These are phyloP conservation scores for Solanum chacoense DNA, from an alignment of 305 asterid genomes.

Conservation along the genomic window DNA sequence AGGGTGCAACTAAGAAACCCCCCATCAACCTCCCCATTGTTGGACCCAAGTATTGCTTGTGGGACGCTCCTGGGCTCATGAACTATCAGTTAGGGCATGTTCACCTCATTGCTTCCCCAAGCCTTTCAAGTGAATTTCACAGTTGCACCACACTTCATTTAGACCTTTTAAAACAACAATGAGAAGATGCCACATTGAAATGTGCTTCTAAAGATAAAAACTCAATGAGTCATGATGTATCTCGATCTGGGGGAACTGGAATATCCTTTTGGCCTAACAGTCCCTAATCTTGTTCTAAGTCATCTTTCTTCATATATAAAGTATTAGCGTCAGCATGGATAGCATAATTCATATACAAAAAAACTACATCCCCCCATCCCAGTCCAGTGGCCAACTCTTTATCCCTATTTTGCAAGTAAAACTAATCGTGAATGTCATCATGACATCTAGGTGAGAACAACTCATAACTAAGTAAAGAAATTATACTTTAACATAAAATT, in stretches of 20 bases:
- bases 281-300: neutral
- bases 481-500: neutral
- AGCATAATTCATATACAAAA: neutral
- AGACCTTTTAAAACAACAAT: neutral
- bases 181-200: neutral
- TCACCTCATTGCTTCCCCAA: neutral
- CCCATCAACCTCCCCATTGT: neutral
- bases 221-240: neutral
- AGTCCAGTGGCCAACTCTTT: neutral
- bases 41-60: neutral
- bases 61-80: neutral
- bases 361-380: neutral
- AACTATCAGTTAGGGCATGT: neutral
- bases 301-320: neutral
- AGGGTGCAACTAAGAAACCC: neutral
- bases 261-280: neutral
- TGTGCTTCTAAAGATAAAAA: neutral
- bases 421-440: neutral
- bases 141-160: neutral
- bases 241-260: neutral
- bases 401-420: neutral
- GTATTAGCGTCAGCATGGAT: neutral
- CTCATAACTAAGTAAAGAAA: neutral
- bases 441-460: neutral
- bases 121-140: neutral